A percentile compares a stretch with the other conserved stretches of the same genome.
Evolutionary conservation across 2,329 filamentous ascomycete species (phyloP).

Genomic region (Talaromyces albobiverticillius): DNA sequence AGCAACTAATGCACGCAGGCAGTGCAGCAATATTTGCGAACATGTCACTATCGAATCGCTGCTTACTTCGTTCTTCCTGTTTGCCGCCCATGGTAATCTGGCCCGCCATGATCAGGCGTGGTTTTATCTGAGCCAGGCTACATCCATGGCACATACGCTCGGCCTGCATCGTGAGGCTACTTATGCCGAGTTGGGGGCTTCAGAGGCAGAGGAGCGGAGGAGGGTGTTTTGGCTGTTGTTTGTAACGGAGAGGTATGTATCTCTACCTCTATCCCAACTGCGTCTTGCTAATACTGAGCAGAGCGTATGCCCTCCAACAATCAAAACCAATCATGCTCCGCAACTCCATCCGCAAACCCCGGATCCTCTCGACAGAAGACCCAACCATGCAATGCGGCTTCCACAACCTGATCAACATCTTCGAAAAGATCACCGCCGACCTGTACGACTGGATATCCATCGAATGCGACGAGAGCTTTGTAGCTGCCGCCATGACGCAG

Average conservation of each 20-base stretch:
- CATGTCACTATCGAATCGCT: constrained; percentile 38
- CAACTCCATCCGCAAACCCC: constrained; percentile 62
- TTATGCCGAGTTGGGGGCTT: constrained; percentile 48
- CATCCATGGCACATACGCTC: constrained; percentile 57
- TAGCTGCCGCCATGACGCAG: constrained; percentile 27
- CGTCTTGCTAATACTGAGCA: constrained; percentile 25
- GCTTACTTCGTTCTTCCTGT: constrained; percentile 76
- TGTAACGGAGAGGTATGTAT: constrained; percentile 66
- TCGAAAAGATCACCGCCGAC: constrained; percentile 36
- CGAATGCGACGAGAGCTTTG: constrained; percentile 29
- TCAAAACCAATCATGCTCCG: constrained; percentile 68
- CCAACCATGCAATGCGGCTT: constrained; percentile 40
- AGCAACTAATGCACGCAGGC: constrained; percentile 44
- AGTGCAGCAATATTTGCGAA: constrained; percentile 41
- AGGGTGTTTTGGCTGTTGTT: constrained; percentile 72
- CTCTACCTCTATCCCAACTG: too few species aligned
- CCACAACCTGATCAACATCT: constrained; percentile 38
- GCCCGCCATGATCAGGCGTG: constrained; percentile 74
- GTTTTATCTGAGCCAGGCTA: constrained; percentile 75
- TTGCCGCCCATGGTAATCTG: constrained; percentile 67
- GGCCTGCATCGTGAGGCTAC: constrained; percentile 43
- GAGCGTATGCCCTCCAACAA: constrained; percentile 69
- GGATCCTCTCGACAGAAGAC: constrained; percentile 59
- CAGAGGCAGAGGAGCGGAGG: constrained; percentile 62
- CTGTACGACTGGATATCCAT: constrained; percentile 39